These are phyloP conservation scores for Daldinia grandis DNA, from an alignment of 495 filamentous ascomycete genomes.

Conservation along the genomic window DNA sequence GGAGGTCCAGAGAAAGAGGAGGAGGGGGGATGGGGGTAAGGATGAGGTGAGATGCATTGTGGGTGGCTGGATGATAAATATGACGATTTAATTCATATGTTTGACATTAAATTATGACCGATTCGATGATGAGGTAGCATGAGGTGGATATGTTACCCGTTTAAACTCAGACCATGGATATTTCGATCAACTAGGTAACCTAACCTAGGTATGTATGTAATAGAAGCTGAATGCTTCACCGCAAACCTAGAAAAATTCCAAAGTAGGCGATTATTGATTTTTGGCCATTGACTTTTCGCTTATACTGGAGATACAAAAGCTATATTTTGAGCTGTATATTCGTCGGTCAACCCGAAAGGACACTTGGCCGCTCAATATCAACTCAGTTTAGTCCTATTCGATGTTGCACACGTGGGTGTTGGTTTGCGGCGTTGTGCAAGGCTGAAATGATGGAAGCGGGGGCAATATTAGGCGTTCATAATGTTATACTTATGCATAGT, in stretches of 20 bases:
- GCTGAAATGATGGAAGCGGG: slow-evolving; percentile 6
- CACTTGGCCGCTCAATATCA: slow-evolving; percentile 11
- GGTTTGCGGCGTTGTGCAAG: background rate
- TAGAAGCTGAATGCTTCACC: background rate
- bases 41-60: background rate
- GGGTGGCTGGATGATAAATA: background rate
- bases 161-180: background rate
- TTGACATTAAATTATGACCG: background rate
- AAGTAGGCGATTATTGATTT: background rate
- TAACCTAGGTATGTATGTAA: too few relatives aligned
- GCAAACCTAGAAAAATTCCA: background rate
- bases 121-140: background rate
- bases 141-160: background rate
- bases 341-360: background rate
- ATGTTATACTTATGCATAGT: background rate
- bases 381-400: background rate
- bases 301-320: background rate
- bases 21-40: background rate
- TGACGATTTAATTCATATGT: background rate
- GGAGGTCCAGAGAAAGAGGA: background rate
- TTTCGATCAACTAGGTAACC: slow-evolving; percentile 1
- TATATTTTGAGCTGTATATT: background rate
- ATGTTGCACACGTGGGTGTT: background rate
- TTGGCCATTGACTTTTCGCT: background rate
- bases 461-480: background rate